phyloP scores from a whole-genome alignment of 306 rosid species.

The Rubus parviflorus region DNA sequence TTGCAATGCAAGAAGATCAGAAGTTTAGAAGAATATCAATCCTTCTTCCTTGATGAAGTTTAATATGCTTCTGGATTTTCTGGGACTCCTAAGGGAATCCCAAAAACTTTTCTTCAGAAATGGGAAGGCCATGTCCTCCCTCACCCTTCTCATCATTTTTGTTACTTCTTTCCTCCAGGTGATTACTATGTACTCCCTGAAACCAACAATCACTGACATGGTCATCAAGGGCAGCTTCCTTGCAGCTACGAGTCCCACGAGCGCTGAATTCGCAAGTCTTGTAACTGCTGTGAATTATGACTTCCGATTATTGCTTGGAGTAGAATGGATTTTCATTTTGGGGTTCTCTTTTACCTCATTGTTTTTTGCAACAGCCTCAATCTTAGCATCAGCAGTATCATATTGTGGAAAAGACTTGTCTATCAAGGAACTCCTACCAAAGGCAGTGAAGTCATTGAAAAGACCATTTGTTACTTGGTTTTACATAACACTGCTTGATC shows the following conservation, averaged over 20 bases:
- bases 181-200: slow-evolving; percentile 8
- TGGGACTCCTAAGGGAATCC: slow-evolving; percentile 17
- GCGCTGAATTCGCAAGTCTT: neutral
- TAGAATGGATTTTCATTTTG: slow-evolving; percentile 17
- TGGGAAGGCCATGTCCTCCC: slow-evolving; percentile 15
- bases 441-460: slow-evolving; percentile 1
- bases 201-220: neutral
- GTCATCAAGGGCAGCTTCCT: neutral
- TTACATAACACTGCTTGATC: slow-evolving; percentile 9
- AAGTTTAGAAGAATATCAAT: neutral
- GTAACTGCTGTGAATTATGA: neutral
- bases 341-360: neutral
- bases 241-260: neutral
- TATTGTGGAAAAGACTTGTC: slow-evolving; percentile 3
- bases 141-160: slow-evolving; percentile 13
- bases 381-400: neutral
- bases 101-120: slow-evolving; percentile 15
- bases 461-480: slow-evolving; percentile 17
- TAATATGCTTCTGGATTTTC: neutral
- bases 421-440: neutral
- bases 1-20: neutral
- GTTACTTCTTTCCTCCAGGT: slow-evolving; percentile 14
- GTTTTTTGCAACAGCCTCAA: neutral
- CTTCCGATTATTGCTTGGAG: neutral
- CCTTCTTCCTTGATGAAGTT: neutral